Evolutionary conservation across 768 basidiomycete species (phyloP), one percentile per base, ranked within the genome.

Genomic region (Hericium coralloides): DNA sequence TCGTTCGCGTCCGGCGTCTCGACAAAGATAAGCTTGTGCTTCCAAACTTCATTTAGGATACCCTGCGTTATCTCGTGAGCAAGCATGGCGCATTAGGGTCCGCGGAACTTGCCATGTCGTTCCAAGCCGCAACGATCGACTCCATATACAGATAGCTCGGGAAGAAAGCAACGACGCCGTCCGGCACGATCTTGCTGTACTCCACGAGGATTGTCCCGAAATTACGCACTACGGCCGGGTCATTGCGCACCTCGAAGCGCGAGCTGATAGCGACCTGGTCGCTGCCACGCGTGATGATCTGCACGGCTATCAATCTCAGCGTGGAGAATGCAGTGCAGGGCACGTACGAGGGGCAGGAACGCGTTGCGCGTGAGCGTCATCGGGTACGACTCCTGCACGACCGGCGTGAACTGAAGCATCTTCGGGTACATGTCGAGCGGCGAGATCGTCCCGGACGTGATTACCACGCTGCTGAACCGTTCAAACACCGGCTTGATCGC

Each of bases 121-220:
- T 98, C 97, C 97, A 99, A n/a, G 97, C 97, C 2, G 94, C 93
- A 12, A 98, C 97, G 58, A 99, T 99, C 22, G 92, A 94, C 71
- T 99, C 97, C 97, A 99, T 99, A 71, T 99, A 99, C 14, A 99
- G 83, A 73, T 99, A 99, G 72, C 91, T 93, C 18, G 97, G 97
- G 73, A 99, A 99, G 79, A 99, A 99, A 4, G 94, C 95, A 18
- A 98, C 97, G 59, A 99, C 90, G 12, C 97, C 97, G 70, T 99
- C 97, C 8, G 97, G 97, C 1, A 99, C 95, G 55, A 91, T 92
- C 69, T 95, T 95, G 74, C 91, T 92, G 76, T 97, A 98, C 70
- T 99, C 97, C 60, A 98, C 84, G 39, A 99, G 83, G 70, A 99
- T 97, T 67, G 89, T 97, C 22, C 97, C 97, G 66, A 98, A 99